Base-by-base conservation (phyloP, 2,329 filamentous ascomycete species). In the Neonectria faginata region DNA sequence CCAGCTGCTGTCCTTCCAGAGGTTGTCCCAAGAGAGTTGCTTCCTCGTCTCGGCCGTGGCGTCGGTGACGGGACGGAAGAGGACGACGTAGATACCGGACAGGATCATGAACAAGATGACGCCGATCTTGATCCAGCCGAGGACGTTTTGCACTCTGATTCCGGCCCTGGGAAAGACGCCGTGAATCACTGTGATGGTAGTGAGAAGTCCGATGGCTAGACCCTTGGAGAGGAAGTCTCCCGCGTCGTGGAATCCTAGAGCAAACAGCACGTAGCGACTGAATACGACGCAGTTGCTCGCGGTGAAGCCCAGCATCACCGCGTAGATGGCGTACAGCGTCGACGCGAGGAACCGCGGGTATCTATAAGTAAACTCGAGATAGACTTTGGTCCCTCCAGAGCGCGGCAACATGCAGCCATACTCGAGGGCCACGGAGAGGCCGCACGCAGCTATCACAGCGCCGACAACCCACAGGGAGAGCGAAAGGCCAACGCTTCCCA, bases 221-320 rank as follows among this genome's bases (percentile, higher is more conserved):
- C 79, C 72, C 71, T 90, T 90, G 16, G 85, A 81, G 27, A 84
- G 75, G 12, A 81, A 67, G 51, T 87, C 86, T 1, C 81, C 83
- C 0, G 85, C 81, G 39, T 86, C 77, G 47, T 86, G 77, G 5
- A 83, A 70, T 2, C 83, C 84, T 14, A 88, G 77, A 0, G 88
- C 88, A 68, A 89, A 91, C 0, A 90, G 78, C 0, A 85, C 81
- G 65, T 92, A 91, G 67, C 89, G 87, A 57, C 87, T 88, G 68
- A 91, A 91, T 0, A 92, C 84, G 57, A 92, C 87, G 73, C 89
- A 91, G 73, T 92, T 92, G 70, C 87, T 90, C 0, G 89, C 88
- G 0, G 89, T 91, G 61, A 92, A 91, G 0, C 89, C 88, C 0
- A 92, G 78, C 0, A 91, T 74, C 0, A 92, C 84, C 0, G 86